These are phyloP conservation scores for Iodosphaeria phyllophila DNA, from an alignment of 2,329 filamentous ascomycete species.

Conservation along the genomic window DNA sequence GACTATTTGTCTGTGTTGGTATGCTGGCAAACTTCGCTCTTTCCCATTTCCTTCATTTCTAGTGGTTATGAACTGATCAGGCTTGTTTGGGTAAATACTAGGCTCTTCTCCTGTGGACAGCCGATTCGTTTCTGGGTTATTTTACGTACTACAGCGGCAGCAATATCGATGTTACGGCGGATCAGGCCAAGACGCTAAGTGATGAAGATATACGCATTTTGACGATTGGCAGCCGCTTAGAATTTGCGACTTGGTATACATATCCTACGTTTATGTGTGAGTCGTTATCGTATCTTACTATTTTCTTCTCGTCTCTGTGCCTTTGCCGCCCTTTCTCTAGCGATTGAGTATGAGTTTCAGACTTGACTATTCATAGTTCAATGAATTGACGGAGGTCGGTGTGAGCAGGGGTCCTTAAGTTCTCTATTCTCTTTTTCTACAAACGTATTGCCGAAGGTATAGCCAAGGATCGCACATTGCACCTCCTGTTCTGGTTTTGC, in stretches of 20 bases:
- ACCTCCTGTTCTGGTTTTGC: conserved; percentile 6
- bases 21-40: conserved; percentile 3
- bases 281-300: too few relatives aligned
- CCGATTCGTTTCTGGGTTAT: conserved; percentile 8
- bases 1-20: conserved; percentile 7
- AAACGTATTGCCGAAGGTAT: conserved; percentile 8
- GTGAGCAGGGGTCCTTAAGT: conserved; percentile 9
- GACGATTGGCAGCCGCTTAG: conserved; percentile 7
- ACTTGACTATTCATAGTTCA: not conserved
- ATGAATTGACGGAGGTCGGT: too few relatives aligned
- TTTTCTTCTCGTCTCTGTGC: not conserved
- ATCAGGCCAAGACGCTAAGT: conserved; percentile 3
- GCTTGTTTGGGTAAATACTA: conserved; percentile 3
- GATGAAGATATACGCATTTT: conserved; percentile 7
- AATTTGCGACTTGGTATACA: conserved; percentile 9
- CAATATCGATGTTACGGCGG: conserved; percentile 8
- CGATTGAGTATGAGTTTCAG: not conserved
- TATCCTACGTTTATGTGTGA: conserved; percentile 11
- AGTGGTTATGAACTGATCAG: conserved; percentile 1
- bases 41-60: not conserved
- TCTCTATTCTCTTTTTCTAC: conserved; percentile 11
- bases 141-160: conserved; percentile 9
- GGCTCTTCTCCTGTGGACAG: conserved; percentile 8
- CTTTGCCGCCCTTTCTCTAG: not conserved
- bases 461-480: conserved; percentile 4